Base-by-base conservation (phyloP, 306 rosid species). In the Quercus berberidifolia region DNA sequence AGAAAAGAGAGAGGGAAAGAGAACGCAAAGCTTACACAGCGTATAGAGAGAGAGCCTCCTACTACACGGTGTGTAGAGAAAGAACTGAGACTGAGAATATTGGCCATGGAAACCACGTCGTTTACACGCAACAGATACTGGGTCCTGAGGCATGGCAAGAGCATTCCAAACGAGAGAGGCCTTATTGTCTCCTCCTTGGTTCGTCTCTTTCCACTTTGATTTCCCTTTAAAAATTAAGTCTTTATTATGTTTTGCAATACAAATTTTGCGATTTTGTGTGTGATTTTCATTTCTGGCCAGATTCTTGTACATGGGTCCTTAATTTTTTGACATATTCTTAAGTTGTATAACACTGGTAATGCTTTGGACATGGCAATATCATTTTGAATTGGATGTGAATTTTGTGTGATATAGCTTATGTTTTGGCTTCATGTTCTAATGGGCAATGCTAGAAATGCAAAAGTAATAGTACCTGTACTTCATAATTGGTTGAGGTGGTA, bases 131-230 rank as follows among this genome's bases (percentile, higher is more conserved):
- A 94, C 88, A 76, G 82, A 57, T 92, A 88, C 85, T 91, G 97
- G 99, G 54, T 92, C 71, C 56, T 94, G 87, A 86, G 97, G 85
- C 99, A 91, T 75, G 97, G 99, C 77, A 91, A 86, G 86, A 92
- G 97, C 92, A 89, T 94, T 82, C 97, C 99, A 6, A 91, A 94
- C 57, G 92, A 91, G 81, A 88, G 74, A 75, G 94, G 97, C 85
- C 81, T 94, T 58, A 84, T 94, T 33, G 97, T 94, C 78, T 91
- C 97, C 30, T 92, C 97, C 63, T 60, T 88, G 87, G 97, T 94
- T 59, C 43, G 35, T 70, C 41, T 75, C 35, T 13, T 13, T 20
- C 43, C 1, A 8, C 19, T 74, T 69, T 76, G 26, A 5, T 7
- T 64, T 51, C 21, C 4, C 18, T 17, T 51, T 5, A 35, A 18